A percentile compares a stretch with the other conserved stretches of the same genome.
Evolutionary conservation across 1,139 yeast species (phyloP).

Genomic region (Suhomyces bribrorum): DNA sequence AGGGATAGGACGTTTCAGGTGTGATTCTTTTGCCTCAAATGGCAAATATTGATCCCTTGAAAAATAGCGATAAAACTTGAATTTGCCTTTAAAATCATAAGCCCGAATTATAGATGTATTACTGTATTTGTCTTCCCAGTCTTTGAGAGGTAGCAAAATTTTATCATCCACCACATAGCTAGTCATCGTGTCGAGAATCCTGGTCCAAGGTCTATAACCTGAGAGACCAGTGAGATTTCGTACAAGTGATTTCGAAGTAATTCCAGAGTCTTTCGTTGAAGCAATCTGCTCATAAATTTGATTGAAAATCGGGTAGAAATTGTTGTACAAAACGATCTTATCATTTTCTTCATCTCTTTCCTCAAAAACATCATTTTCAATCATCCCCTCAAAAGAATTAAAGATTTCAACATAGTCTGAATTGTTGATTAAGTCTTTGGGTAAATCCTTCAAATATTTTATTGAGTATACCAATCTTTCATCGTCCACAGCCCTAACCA

Average conservation of each 20-base stretch:
- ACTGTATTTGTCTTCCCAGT: conserved; percentile 25
- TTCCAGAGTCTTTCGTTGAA: conserved; percentile 45
- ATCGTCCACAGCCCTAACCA: conserved; percentile 54
- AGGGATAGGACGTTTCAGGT: conserved; percentile 5
- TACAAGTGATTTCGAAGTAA: conserved; percentile 57
- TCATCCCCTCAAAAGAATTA: conserved; percentile 15
- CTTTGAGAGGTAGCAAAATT: conserved; percentile 24
- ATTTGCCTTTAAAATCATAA: conserved; percentile 72
- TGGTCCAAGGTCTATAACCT: conserved; percentile 51
- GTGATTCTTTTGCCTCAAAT: conserved; percentile 9
- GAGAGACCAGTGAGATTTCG: conserved; percentile 53
- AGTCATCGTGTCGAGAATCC: conserved; percentile 51
- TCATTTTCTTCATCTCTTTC: conserved; percentile 9
- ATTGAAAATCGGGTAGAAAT: conserved; percentile 59
- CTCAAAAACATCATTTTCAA: conserved; percentile 17
- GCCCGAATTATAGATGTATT: conserved; percentile 52
- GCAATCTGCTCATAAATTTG: conserved; percentile 58
- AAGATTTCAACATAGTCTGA: conserved; percentile 25
- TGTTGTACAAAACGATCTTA: conserved; percentile 41
- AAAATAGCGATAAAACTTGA: conserved; percentile 70
- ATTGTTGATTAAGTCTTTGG: conserved; percentile 30
- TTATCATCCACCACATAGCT: conserved; percentile 31
- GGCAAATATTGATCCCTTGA: conserved; percentile 27
- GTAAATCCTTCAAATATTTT: conserved; percentile 56
- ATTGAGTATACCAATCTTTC: conserved; percentile 55